Percentiles rank a stretch among this genome's conserved stretches.
These are phyloP conservation scores for Thermothielavioides terrestris DNA, from an alignment of 495 filamentous ascomycete species.

Conservation along the genomic window DNA sequence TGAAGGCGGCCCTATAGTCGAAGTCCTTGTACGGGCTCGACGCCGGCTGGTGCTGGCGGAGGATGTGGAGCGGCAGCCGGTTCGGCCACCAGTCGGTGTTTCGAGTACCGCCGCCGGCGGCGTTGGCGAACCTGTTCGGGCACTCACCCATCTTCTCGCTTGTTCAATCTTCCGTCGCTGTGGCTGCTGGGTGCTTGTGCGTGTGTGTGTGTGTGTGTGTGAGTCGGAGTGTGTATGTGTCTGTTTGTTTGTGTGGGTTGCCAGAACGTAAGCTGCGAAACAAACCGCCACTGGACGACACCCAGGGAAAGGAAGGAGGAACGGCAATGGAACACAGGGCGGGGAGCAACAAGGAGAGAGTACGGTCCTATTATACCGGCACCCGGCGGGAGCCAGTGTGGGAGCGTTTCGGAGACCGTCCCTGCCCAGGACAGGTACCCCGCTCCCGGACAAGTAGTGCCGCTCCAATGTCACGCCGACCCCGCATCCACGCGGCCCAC, in stretches of 20 bases:
- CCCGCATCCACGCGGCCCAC: too few species aligned
- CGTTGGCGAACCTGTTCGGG: constrained; percentile 45
- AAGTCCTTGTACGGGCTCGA: constrained; percentile 57
- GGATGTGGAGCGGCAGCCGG: constrained; percentile 55
- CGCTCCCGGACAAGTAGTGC: constrained; percentile 1
- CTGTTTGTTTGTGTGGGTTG: too few species aligned
- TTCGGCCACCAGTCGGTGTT: constrained; percentile 66
- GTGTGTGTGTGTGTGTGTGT: background rate
- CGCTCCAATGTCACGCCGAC: constrained; percentile 1
- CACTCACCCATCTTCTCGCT: constrained; percentile 33
- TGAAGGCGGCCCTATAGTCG: constrained; percentile 61
- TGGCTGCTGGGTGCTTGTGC: background rate
- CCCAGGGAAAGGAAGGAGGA: background rate
- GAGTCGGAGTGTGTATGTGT: too few species aligned
- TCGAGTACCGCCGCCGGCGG: constrained; percentile 52
- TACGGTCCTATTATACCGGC: too few species aligned
- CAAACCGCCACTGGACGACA: background rate
- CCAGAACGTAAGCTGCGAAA: too few species aligned
- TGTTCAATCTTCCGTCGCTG: background rate
- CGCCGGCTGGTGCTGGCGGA: constrained; percentile 57
- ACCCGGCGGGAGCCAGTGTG: background rate
- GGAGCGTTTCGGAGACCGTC: background rate
- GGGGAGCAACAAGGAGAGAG: background rate
- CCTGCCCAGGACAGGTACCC: background rate
- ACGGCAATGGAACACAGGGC: background rate